phyloP scores from a whole-genome alignment of 768 basidiomycete genomes.

The Crucibulum laeve region DNA sequence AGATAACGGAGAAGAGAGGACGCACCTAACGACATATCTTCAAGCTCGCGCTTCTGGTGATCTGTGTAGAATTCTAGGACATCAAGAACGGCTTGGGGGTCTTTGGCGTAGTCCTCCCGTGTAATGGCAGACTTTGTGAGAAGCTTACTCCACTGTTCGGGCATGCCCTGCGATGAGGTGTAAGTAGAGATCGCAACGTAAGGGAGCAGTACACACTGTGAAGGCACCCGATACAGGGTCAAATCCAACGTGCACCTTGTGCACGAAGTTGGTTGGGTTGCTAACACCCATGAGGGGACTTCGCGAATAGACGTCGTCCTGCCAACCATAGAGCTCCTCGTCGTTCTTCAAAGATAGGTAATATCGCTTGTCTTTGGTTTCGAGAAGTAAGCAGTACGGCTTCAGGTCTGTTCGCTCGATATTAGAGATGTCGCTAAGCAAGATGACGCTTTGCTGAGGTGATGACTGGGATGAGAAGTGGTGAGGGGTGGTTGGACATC shows the following conservation, averaged over 20 bases:
- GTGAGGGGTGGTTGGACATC: neutral
- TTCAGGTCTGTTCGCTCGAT: constrained; percentile 93
- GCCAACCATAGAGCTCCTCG: constrained; percentile 97
- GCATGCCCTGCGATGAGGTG: constrained; percentile 65
- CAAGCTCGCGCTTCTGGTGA: constrained; percentile 91
- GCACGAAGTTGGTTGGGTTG: constrained; percentile 96
- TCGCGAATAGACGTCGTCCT: constrained; percentile 92
- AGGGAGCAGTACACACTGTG: constrained; percentile 54
- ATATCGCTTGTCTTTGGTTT: constrained; percentile 79
- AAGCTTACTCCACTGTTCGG: constrained; percentile 97
- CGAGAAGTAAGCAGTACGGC: constrained; percentile 88
- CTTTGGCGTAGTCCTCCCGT: constrained; percentile 93
- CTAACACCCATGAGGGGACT: constrained; percentile 92
- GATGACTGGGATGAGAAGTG: constrained; percentile 32
- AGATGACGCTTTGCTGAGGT: constrained; percentile 56
- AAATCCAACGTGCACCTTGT: constrained; percentile 97
- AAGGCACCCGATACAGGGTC: constrained; percentile 93
- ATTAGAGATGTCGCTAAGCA: constrained; percentile 73
- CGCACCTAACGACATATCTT: constrained; percentile 39
- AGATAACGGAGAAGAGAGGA: constrained; percentile 18
- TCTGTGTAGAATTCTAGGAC: constrained; percentile 99
- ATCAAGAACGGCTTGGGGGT: constrained; percentile 96
- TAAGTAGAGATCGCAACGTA: neutral
- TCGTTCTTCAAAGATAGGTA: constrained; percentile 86
- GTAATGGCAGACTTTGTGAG: constrained; percentile 97